A percentile compares a stretch with the other conserved stretches of the same genome.
Evolutionary conservation across 768 basidiomycete genomes (phyloP).

Genomic region (Macrolepiota dolichaula): DNA sequence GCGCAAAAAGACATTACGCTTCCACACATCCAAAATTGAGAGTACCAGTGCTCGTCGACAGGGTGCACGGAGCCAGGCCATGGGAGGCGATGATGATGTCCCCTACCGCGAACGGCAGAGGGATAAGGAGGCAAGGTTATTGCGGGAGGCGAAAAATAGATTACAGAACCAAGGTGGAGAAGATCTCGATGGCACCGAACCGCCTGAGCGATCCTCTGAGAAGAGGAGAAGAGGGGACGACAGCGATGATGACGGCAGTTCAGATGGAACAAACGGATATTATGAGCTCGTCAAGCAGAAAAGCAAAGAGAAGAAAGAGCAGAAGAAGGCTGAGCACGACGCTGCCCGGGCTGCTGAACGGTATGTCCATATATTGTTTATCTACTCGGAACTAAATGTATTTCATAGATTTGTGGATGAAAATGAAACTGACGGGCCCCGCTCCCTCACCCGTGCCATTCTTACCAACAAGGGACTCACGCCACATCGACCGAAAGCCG

Average conservation of each 20-base stretch:
- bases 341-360: slow-evolving; percentile 49
- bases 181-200: slow-evolving; percentile 59
- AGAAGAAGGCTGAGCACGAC: slow-evolving; percentile 83
- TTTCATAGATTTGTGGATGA: slow-evolving; percentile 17
- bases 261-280: slow-evolving; percentile 67
- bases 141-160: slow-evolving; percentile 49
- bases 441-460: slow-evolving; percentile 86
- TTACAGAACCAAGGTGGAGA: slow-evolving; percentile 53
- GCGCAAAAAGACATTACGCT: slow-evolving; percentile 79
- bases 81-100: slow-evolving; percentile 93
- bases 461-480: slow-evolving; percentile 94
- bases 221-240: slow-evolving; percentile 33
- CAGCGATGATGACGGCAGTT: slow-evolving; percentile 38
- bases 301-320: slow-evolving; percentile 67
- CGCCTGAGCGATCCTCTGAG: slow-evolving; percentile 32
- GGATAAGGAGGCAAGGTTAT: slow-evolving; percentile 53
- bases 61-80: slow-evolving; percentile 63
- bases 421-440: slow-evolving; percentile 59
- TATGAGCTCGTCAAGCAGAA: slow-evolving; percentile 85
- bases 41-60: slow-evolving; percentile 72
- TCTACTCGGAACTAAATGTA: slow-evolving; percentile 12
- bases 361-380: slow-evolving; percentile 34
- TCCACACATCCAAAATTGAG: slow-evolving; percentile 92
- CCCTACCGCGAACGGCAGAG: slow-evolving; percentile 80
- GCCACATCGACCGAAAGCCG: slow-evolving; percentile 81